These are phyloP conservation scores for Arachis hypogaea DNA, from an alignment of 306 rosid genomes.

Conservation along the genomic window DNA sequence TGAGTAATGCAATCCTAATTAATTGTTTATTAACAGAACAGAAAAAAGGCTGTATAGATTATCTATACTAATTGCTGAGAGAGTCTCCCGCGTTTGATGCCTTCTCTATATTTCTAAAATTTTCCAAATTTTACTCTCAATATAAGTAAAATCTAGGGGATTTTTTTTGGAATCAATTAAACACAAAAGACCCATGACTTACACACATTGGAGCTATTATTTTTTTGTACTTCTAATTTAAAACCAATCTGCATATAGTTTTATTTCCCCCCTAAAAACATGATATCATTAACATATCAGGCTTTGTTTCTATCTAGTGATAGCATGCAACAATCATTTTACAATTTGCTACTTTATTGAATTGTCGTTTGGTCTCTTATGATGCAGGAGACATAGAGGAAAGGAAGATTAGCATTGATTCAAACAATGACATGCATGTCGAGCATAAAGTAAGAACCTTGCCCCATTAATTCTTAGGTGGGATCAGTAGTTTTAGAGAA, in stretches of 20 bases:
- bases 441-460: constrained; percentile 50
- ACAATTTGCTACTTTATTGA: constrained; percentile 20
- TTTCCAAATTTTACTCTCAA: too few species aligned
- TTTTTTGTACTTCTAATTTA: not conserved
- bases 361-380: constrained; percentile 15
- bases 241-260: not conserved
- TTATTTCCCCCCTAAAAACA: not conserved
- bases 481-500: not conserved
- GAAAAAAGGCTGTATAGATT: not conserved
- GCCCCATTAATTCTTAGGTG: constrained; percentile 1
- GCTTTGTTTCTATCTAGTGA: not conserved
- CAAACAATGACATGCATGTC: constrained; percentile 35
- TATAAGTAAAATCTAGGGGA: constrained; percentile 2
- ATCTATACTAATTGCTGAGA: not conserved
- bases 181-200: not conserved
- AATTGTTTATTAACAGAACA: not conserved
- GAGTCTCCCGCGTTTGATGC: not conserved
- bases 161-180: not conserved
- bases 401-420: constrained; percentile 39
- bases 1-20: not conserved
- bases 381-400: constrained; percentile 51
- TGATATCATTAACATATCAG: too few species aligned
- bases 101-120: not conserved
- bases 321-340: constrained; percentile 6
- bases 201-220: not conserved